Evolutionary conservation across 2,329 filamentous ascomycete genomes (phyloP), one percentile per base, ranked within the genome.

Genomic region (Colletotrichum sp.): DNA sequence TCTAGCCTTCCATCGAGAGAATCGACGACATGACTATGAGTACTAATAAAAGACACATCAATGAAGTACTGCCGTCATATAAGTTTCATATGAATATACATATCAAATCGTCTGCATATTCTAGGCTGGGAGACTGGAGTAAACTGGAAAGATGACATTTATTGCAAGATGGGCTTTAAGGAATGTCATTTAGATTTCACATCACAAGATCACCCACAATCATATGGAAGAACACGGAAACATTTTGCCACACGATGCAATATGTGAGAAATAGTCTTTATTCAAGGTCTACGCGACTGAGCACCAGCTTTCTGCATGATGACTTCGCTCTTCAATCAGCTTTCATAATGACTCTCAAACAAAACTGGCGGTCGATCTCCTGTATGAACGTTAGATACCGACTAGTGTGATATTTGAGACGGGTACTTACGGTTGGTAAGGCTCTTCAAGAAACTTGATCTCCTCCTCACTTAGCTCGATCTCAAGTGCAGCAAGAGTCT

Each of bases 211-310:
- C 21, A 57, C 15, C 21, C 52, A 26, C 15, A 24, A 15, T 8
- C 6, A 16, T 15, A 0, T 57, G 52, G 3, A 57, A 15, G 21
- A 0, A 16, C 52, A 4, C 0, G n/a, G 4, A 15, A 57, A 26
- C 15, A 26, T 16, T 0, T 16, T 13, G 16, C 9, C 24, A 15
- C 4, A 21, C 0, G 52, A 26, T 57, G 52, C 52, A 21, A 57
- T 7, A 1, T 15, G 52, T 26, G 3, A 57, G 6, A 6, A 9
- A 57, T 26, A 26, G 6, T 57, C 4, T 26, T 57, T 15, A 55
- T 16, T 13, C 15, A 6, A 57, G 24, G 24, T 57, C 24, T 26
- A 26, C 13, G 12, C 24, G 0, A 16, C 5, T 13, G 21, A 8
- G 4, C 2, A 26, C 52, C 15, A 1, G 52, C 24, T 10, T 57